Evolutionary conservation across 371 early-diverging fungal species (phyloP), one percentile per base, ranked within the genome.

Genomic region (Rhizopus arrhizus): DNA sequence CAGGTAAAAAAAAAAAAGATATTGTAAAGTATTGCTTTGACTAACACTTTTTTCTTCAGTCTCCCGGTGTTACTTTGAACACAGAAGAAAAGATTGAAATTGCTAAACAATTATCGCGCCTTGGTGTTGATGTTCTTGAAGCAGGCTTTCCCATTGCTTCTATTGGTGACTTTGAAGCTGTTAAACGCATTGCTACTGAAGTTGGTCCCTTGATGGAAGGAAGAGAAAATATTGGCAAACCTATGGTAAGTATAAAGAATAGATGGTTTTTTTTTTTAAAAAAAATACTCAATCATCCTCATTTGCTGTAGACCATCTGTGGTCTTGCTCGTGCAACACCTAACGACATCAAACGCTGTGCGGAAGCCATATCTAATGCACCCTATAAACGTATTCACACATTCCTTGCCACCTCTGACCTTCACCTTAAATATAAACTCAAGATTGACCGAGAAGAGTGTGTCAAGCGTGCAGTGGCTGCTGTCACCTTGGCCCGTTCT

Each of bases 91-190:
- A 97, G 80, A 80, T 97, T 52, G 91, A 91, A 64, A 95, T 97
- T 58, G 97, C 97, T 7, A 87, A 86, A 62, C 91, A 92, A 73
- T 83, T 97, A 22, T 92, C 95, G 16, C 82, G 86, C 53, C 85
- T 97, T 38, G 97, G 97, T 59, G 95, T 97, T 45, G 94, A 97
- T 73, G 88, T 97, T 5, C 86, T 94, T 68, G 97, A 96, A 72
- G 96, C 96, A 9, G 96, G 96, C 9, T 96, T 95, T 69, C 96
- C 96, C 0, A 85, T 95, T 48, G 95, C 96, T 9, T 94, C 94
- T 3, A 80, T 87, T 13, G 97, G 96, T 43, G 97, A 97, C 73
- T 97, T 96, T 71, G 91, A 93, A 60, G 93, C 95, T n/a, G 97
- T 97, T 2, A 81, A 93, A 65, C 84, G 92, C 56, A 95, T 97